Base-by-base conservation (phyloP, 805 yeast genomes). In the Candida ulmi region DNA sequence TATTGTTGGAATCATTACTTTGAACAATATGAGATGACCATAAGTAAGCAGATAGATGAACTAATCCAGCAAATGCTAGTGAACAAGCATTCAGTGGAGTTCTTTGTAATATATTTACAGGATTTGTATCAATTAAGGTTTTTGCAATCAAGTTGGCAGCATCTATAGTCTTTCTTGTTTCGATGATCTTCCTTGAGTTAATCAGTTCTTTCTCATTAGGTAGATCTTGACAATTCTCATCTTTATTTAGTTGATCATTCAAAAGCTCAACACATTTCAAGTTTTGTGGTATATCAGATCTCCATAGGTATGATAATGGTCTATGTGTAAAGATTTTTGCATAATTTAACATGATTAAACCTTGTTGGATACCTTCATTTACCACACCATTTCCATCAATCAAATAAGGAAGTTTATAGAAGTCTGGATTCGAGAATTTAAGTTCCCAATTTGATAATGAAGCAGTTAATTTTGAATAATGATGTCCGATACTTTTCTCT, bases 251-350 rank as follows among this genome's bases (percentile, higher is more conserved):
- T 28, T 51, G 51, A 38, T 48, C 48, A 24, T 44, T 46, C 11
- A 53, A 35, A 18, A 51, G 39, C 38, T 52, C 58, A 18, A 52
- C 55, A 42, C 71, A 66, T 41, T 58, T 58, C 16, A 72, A 62
- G 36, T 62, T 63, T 39, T 61, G 64, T 5, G 75, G 69, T 16
- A 66, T 56, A 45, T 68, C 72, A 1, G 71, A 65, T 50, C 73
- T 66, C 77, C 77, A 74, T 4, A 73, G 55, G 49, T 65, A 72
- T 9, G 78, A 72, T 40, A 74, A 64, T 3, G 79, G 80, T 41
- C 79, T 53, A 51, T 74, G 77, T 4, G 74, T 70, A 46, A 73
- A 74, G n/a, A 74, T 71, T 44, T 69, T 71, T 1, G 79, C 77
- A 52, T 74, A 74, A 41, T 69, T 69, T 38, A 68, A 59, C 53